Conservation (phyloP, 1,284 basidiomycete species). For the Rhodotorula sp. region DNA sequence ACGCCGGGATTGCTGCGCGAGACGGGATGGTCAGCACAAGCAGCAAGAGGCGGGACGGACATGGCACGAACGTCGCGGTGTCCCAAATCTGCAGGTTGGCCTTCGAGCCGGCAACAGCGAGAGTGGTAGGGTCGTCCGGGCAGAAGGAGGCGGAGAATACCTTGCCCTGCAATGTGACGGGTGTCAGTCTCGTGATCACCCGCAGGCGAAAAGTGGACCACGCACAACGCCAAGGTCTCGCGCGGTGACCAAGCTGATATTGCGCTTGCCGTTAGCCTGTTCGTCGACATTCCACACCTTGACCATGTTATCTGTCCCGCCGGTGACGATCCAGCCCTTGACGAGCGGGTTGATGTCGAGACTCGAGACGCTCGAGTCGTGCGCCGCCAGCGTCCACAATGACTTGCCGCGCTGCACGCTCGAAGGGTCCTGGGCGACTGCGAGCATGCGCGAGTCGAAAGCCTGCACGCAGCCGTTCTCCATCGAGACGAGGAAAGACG, state of each 20-base stretch:
- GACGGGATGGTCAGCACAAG: background rate
- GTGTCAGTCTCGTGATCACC: conserved; percentile 1
- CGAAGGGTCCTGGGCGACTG: conserved; percentile 54
- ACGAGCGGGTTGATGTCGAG: conserved; percentile 90
- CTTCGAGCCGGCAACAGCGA: conserved; percentile 90
- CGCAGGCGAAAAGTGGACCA: conserved; percentile 41
- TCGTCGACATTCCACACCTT: conserved; percentile 88
- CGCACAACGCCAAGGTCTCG: conserved; percentile 89
- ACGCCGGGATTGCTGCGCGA: conserved; percentile 47
- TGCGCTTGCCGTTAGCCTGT: conserved; percentile 57
- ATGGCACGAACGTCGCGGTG: conserved; percentile 42
- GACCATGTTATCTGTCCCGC: conserved; percentile 85
- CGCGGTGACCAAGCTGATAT: conserved; percentile 82
- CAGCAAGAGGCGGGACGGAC: background rate
- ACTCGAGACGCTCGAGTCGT: conserved; percentile 88
- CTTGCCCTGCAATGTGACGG: conserved; percentile 66
- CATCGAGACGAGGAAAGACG: conserved; percentile 85
- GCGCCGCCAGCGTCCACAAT: conserved; percentile 87
- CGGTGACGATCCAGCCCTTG: conserved; percentile 85
- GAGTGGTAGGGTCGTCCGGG: conserved; percentile 87
- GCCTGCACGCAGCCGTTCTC: conserved; percentile 90
- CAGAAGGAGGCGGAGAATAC: conserved; percentile 88
- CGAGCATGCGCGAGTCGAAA: conserved; percentile 83
- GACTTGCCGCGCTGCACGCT: conserved; percentile 47
- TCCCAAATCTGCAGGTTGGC: conserved; percentile 96